Evolutionary conservation across 1,284 basidiomycete species (phyloP).

Genomic region (Leccinum pseudoinsigne): DNA sequence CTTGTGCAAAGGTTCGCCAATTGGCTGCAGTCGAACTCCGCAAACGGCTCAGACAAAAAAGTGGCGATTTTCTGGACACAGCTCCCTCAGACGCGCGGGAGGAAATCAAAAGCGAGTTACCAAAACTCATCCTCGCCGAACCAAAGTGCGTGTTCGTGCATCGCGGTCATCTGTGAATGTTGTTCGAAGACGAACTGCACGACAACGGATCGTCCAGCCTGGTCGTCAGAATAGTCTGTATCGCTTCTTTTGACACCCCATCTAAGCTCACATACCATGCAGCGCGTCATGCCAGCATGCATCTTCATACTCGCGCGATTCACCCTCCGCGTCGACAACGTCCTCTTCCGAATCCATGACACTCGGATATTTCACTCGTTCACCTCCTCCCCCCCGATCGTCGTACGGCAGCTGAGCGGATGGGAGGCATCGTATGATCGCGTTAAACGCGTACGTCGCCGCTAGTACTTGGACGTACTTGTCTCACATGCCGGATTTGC

Average conservation of each 20-base stretch:
- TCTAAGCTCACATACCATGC: background rate
- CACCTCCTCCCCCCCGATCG: conserved; percentile 49
- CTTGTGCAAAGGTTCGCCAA: conserved; percentile 78
- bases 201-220: conserved; percentile 89
- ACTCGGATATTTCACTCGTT: conserved; percentile 92
- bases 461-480: too few relatives aligned
- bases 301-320: conserved; percentile 91
- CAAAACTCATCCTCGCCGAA: conserved; percentile 80
- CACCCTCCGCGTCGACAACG: conserved; percentile 94
- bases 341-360: conserved; percentile 91
- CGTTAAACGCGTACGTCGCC: conserved; percentile 67
- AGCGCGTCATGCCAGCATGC: conserved; percentile 98
- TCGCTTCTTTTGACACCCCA: background rate
- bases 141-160: conserved; percentile 55
- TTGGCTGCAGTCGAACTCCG: conserved; percentile 97
- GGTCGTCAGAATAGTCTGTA: conserved; percentile 81
- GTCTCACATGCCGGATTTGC: conserved; percentile 8
- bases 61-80: conserved; percentile 83
- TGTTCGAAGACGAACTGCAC: conserved; percentile 91
- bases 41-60: conserved; percentile 85
- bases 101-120: conserved; percentile 86
- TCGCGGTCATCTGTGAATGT: background rate
- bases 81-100: conserved; percentile 70
- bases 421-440: conserved; percentile 89
- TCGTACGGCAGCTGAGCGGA: conserved; percentile 85